Evolutionary conservation across 768 basidiomycete genomes (phyloP).

Genomic region (Pleurotus pulmonarius): DNA sequence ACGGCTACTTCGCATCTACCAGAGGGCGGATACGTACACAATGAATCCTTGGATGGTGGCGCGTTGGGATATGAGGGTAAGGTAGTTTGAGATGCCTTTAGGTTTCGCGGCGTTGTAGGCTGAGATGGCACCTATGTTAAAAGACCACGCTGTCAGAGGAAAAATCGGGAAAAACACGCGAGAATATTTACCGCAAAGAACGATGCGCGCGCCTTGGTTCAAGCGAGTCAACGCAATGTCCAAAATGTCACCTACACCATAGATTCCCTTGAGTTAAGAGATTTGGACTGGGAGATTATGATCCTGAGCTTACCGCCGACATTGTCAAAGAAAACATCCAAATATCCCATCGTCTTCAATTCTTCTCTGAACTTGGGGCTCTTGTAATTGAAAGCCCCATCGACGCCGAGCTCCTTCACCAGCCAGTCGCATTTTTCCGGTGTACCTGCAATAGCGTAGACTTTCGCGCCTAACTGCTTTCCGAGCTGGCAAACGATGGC

Average conservation of each 20-base stretch:
- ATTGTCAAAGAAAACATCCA: slow-evolving; percentile 88
- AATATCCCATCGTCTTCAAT: slow-evolving; percentile 70
- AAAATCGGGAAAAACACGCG: background rate
- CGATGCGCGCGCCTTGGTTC: slow-evolving; percentile 74
- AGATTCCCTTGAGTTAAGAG: background rate
- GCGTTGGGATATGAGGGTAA: slow-evolving; percentile 69
- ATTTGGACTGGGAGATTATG: background rate
- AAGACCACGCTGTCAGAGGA: background rate
- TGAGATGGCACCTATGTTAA: slow-evolving; percentile 69
- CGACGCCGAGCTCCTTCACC: slow-evolving; percentile 78
- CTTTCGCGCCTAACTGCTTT: slow-evolving; percentile 72
- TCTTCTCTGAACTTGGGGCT: slow-evolving; percentile 64
- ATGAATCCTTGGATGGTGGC: slow-evolving; percentile 85
- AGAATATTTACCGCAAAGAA: slow-evolving; percentile 61
- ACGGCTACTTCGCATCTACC: background rate
- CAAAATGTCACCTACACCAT: slow-evolving; percentile 64
- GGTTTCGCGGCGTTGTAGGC: slow-evolving; percentile 59
- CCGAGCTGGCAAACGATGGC: slow-evolving; percentile 80
- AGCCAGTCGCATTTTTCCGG: slow-evolving; percentile 84
- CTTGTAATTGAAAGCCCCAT: slow-evolving; percentile 88
- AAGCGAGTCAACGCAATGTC: slow-evolving; percentile 73
- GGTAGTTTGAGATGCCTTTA: slow-evolving; percentile 63
- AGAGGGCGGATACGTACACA: slow-evolving; percentile 44
- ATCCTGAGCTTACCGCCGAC: slow-evolving; percentile 46
- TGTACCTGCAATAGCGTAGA: slow-evolving; percentile 86